Evolutionary conservation across 1,284 basidiomycete genomes (phyloP).

Genomic region (Papiliotrema nemorosa): DNA sequence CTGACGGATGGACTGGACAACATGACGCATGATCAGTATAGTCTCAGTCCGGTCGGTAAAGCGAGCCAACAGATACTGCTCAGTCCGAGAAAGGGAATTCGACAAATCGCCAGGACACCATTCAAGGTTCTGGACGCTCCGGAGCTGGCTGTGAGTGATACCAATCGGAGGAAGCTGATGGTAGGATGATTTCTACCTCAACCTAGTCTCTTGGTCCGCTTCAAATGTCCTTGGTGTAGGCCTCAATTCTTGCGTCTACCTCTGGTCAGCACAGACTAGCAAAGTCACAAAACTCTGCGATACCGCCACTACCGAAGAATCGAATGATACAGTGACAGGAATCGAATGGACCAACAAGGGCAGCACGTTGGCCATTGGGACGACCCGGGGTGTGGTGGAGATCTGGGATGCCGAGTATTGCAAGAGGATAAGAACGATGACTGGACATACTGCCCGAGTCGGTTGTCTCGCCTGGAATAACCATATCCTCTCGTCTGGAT

Average conservation of each 20-base stretch:
- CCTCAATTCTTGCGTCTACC: constrained; percentile 84
- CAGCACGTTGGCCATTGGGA: constrained; percentile 86
- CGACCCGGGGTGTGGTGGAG: constrained; percentile 77
- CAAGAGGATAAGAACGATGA: constrained; percentile 70
- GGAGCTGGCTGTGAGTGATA: constrained; percentile 63
- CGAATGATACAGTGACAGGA: constrained; percentile 69
- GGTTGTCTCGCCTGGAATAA: constrained; percentile 94
- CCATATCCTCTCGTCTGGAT: constrained; percentile 83
- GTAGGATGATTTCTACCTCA: constrained; percentile 93
- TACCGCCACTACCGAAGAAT: constrained; percentile 52
- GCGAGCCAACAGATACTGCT: constrained; percentile 80
- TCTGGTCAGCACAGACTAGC: constrained; percentile 94
- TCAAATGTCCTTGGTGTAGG: constrained; percentile 94
- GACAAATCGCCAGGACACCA: constrained; percentile 88
- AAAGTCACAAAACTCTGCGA: constrained; percentile 90
- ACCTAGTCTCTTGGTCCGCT: constrained; percentile 94
- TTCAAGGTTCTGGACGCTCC: constrained; percentile 97
- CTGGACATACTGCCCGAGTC: constrained; percentile 82
- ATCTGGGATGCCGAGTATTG: constrained; percentile 91
- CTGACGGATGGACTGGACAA: constrained; percentile 50
- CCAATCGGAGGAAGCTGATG: constrained; percentile 4
- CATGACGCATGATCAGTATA: constrained; percentile 77
- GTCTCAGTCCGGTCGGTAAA: constrained; percentile 81
- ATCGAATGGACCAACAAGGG: constrained; percentile 91
- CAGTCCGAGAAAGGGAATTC: constrained; percentile 72